Evolutionary conservation across 768 basidiomycete species (phyloP).

Genomic region (Trametes gibbosa): DNA sequence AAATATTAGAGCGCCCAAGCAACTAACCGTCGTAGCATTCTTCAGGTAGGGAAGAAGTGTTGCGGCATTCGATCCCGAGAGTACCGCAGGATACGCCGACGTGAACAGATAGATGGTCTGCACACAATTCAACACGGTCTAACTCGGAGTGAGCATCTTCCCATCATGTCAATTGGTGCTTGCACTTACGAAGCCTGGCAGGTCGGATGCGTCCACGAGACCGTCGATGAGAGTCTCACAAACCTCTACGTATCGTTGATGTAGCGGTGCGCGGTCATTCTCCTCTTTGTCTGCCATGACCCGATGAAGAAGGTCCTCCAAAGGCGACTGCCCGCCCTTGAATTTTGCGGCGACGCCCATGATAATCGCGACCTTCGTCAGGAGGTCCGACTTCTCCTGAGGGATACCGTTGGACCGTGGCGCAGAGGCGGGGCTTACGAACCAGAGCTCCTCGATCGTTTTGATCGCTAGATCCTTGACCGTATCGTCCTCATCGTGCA

Average conservation of each 20-base stretch:
- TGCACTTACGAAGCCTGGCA: slow-evolving; percentile 69
- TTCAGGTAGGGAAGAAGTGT: slow-evolving; percentile 90
- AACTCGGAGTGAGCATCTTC: not conserved
- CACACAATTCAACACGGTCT: slow-evolving; percentile 84
- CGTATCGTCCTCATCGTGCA: slow-evolving; percentile 91
- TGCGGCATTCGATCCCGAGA: slow-evolving; percentile 82
- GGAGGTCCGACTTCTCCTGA: slow-evolving; percentile 53
- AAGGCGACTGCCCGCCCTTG: slow-evolving; percentile 76
- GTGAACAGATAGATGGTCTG: slow-evolving; percentile 82
- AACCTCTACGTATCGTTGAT: slow-evolving; percentile 72
- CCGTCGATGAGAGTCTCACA: slow-evolving; percentile 85
- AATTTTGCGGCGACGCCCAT: slow-evolving; percentile 84
- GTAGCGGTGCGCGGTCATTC: slow-evolving; percentile 49
- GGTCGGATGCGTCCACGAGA: slow-evolving; percentile 80
- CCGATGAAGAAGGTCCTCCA: slow-evolving; percentile 83
- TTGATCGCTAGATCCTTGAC: slow-evolving; percentile 93
- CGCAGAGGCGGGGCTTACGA: slow-evolving; percentile 37
- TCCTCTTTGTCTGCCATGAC: slow-evolving; percentile 75
- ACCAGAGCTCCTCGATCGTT: slow-evolving; percentile 91
- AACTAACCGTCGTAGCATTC: slow-evolving; percentile 68
- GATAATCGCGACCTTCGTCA: slow-evolving; percentile 73
- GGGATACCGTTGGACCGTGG: slow-evolving; percentile 15
- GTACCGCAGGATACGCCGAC: slow-evolving; percentile 76
- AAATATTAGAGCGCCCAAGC: not conserved
- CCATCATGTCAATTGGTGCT: not conserved